Conservation (phyloP, 2,329 filamentous ascomycete genomes). For the Sclerotinia minor region DNA sequence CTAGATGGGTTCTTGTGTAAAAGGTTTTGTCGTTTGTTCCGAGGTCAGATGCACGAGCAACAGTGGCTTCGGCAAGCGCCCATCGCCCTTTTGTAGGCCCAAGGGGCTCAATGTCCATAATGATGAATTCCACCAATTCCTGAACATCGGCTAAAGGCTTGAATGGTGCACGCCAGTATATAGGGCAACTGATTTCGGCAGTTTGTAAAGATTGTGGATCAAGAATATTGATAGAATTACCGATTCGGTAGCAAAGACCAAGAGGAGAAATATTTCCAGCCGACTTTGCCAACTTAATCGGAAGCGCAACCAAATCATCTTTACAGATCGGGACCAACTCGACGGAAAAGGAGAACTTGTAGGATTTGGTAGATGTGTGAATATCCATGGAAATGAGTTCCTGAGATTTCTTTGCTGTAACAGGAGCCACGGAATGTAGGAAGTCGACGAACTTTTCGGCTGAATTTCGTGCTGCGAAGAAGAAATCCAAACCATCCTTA, state of each 20-base stretch:
- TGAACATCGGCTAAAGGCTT: conserved; percentile 77
- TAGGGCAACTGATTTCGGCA: conserved; percentile 74
- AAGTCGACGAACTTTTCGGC: conserved; percentile 93
- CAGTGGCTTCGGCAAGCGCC: conserved; percentile 81
- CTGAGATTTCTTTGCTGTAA: conserved; percentile 79
- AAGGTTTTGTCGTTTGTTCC: conserved; percentile 85
- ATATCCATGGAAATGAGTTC: conserved; percentile 92
- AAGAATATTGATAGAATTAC: conserved; percentile 84
- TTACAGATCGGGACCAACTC: conserved; percentile 95
- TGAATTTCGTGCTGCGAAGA: conserved; percentile 84
- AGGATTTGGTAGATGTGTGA: conserved; percentile 86
- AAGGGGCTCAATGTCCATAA: conserved; percentile 88
- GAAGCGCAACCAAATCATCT: conserved; percentile 92
- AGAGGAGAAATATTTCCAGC: conserved; percentile 87
- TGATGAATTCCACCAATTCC: conserved; percentile 86
- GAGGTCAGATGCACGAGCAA: conserved; percentile 83
- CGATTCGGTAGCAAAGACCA: conserved; percentile 81
- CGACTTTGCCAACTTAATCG: conserved; percentile 82
- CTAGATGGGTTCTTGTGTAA: conserved; percentile 87
- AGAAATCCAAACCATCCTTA: conserved; percentile 95
- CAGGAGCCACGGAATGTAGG: conserved; percentile 75
- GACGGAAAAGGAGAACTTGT: conserved; percentile 90
- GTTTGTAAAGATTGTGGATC: conserved; percentile 91
- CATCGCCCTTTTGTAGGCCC: conserved; percentile 77
- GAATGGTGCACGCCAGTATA: conserved; percentile 94